Percentiles rank a stretch among this genome's conserved stretches.
phyloP scores from a whole-genome alignment of 805 yeast genomes.

The Starmerella potacharoeniae region DNA sequence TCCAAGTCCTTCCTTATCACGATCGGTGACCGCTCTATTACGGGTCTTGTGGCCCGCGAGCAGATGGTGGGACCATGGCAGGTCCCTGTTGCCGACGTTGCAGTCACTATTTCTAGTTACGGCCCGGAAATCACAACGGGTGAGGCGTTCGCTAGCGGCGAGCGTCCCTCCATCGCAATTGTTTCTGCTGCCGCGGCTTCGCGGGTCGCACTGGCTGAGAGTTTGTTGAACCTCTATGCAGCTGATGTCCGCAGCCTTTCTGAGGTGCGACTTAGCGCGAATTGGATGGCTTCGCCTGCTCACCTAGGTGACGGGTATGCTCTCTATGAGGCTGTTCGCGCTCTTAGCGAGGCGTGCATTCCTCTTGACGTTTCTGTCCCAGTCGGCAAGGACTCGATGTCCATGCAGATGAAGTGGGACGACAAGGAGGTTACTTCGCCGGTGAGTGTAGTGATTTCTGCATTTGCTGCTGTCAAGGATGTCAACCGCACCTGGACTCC shows the following conservation, averaged over 20 bases:
- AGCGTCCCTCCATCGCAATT: conserved; percentile 81
- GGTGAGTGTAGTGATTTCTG: conserved; percentile 76
- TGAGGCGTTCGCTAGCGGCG: conserved; percentile 97
- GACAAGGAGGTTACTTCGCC: conserved; percentile 88
- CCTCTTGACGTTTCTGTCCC: conserved; percentile 85
- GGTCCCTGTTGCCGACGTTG: conserved; percentile 96
- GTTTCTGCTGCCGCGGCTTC: conserved; percentile 86
- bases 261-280: conserved; percentile 79
- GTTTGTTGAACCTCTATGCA: conserved; percentile 75
- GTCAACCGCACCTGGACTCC: conserved; percentile 96
- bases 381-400: conserved; percentile 98
- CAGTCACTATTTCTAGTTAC: conserved; percentile 83
- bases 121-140: conserved; percentile 77
- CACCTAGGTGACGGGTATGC: conserved; percentile 93
- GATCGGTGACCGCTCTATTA: conserved; percentile 97
- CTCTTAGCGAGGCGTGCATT: conserved; percentile 93
- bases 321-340: conserved; percentile 92
- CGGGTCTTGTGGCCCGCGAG: conserved; percentile 93
- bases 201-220: conserved; percentile 90
- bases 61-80: conserved; percentile 99
- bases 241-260: conserved; percentile 72
- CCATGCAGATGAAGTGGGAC: conserved; percentile 96
- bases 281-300: conserved; percentile 98
- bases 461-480: conserved; percentile 76
- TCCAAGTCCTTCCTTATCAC: conserved; percentile 90